Evolutionary conservation across 192 early-diverging fungal genomes (phyloP).

Genomic region (Coemansia sp.): DNA sequence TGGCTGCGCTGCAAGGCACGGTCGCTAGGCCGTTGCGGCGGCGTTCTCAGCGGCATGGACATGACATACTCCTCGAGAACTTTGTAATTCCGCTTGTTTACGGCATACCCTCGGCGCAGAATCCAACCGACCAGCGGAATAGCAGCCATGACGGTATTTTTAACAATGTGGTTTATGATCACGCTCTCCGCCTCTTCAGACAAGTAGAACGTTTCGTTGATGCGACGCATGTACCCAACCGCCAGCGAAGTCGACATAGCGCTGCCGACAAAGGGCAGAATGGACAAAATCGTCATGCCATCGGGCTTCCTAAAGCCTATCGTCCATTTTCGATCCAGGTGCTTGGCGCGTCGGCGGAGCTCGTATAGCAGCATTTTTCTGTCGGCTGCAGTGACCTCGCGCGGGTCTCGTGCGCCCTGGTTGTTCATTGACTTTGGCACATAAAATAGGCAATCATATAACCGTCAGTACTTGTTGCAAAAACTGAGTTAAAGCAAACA

Average conservation of each 20-base stretch:
- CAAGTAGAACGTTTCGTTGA: slow-evolving; percentile 19
- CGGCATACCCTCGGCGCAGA: slow-evolving; percentile 21
- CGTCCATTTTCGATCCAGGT: slow-evolving; percentile 41
- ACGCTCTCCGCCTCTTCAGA: slow-evolving; percentile 14
- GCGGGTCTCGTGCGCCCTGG: slow-evolving; percentile 5
- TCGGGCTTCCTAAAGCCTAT: slow-evolving; percentile 28
- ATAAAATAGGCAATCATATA: not conserved
- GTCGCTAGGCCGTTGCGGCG: not conserved
- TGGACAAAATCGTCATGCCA: slow-evolving; percentile 24
- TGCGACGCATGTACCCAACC: slow-evolving; percentile 20
- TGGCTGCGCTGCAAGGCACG: not conserved
- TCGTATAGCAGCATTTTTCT: slow-evolving; percentile 27
- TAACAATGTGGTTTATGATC: slow-evolving; percentile 23
- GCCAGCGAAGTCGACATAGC: slow-evolving; percentile 30
- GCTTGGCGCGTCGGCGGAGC: slow-evolving; percentile 26
- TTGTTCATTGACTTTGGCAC: slow-evolving; percentile 4
- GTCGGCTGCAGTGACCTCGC: slow-evolving; percentile 9
- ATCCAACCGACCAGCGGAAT: slow-evolving; percentile 41
- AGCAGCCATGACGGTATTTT: slow-evolving; percentile 22
- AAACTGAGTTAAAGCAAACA: not conserved
- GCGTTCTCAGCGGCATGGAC: slow-evolving; percentile 7
- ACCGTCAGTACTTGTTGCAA: not conserved
- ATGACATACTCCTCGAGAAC: slow-evolving; percentile 30
- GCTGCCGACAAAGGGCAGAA: slow-evolving; percentile 34
- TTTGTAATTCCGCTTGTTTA: slow-evolving; percentile 43